Percentiles rank a stretch among this genome's conserved stretches.
phyloP scores from a whole-genome alignment of 345 rosid genomes.

The Rubroshorea leprosula region DNA sequence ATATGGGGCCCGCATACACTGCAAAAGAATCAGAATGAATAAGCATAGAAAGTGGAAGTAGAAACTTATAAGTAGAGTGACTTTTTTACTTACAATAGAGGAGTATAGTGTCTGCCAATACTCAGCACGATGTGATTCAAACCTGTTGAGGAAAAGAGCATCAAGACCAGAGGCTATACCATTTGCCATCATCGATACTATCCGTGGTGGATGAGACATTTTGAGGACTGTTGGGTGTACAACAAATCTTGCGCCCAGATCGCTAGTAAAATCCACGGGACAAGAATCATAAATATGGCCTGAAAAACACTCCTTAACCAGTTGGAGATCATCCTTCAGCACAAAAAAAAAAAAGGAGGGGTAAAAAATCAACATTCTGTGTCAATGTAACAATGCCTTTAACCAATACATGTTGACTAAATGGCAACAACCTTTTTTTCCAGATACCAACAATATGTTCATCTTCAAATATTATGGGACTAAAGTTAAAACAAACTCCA shows the following conservation, averaged over 20 bases:
- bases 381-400: constrained; percentile 5
- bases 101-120: constrained; percentile 94
- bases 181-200: constrained; percentile 66
- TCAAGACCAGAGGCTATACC: constrained; percentile 72
- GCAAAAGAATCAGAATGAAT: constrained; percentile 22
- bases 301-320: constrained; percentile 66
- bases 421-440: not conserved
- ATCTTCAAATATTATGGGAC: not conserved
- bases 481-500: constrained; percentile 1
- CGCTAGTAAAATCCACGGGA: constrained; percentile 88
- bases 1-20: constrained; percentile 75
- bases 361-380: not conserved
- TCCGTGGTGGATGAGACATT: constrained; percentile 65
- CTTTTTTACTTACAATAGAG: constrained; percentile 57
- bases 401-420: not conserved
- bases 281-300: constrained; percentile 80
- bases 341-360: constrained; percentile 6
- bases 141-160: constrained; percentile 72
- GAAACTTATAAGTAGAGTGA: not conserved
- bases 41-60: not conserved
- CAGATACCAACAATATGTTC: not conserved
- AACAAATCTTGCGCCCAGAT: constrained; percentile 59
- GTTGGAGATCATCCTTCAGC: constrained; percentile 58
- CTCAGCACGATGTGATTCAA: constrained; percentile 86
- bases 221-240: constrained; percentile 75